These are phyloP conservation scores for Phytopythium chamaehyphon DNA, from an alignment of 352 stramenopile species.

Conservation along the genomic window DNA sequence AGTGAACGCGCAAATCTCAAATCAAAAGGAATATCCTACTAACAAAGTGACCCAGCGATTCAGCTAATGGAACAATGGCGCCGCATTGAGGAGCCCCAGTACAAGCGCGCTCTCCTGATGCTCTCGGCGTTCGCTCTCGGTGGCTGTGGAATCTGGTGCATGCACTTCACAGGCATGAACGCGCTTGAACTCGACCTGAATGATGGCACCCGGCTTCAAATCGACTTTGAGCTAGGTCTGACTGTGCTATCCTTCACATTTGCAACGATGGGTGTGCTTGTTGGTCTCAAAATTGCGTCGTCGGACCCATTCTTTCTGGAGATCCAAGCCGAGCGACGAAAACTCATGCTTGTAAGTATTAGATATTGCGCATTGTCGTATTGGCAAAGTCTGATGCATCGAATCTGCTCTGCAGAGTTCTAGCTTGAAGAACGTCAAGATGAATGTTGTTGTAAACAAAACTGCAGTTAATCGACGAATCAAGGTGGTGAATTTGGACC, in stretches of 20 bases:
- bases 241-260: constrained; percentile 41
- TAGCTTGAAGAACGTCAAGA: constrained; percentile 33
- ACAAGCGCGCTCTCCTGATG: constrained; percentile 24
- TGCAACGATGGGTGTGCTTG: constrained; percentile 27
- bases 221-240: constrained; percentile 36
- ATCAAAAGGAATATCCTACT: background rate
- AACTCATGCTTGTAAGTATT: constrained; percentile 18
- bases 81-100: constrained; percentile 4
- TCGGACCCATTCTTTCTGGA: constrained; percentile 43
- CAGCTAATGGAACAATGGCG: constrained; percentile 53
- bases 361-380: constrained; percentile 20
- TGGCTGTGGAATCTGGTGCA: constrained; percentile 46
- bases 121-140: constrained; percentile 24
- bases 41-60: constrained; percentile 18
- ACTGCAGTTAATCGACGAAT: constrained; percentile 22
- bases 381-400: no score
- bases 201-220: constrained; percentile 14
- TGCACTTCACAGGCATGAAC: constrained; percentile 51
- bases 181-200: constrained; percentile 16
- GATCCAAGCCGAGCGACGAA: constrained; percentile 24
- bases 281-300: constrained; percentile 33
- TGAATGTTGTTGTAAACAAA: constrained; percentile 33
- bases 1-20: constrained; percentile 3
- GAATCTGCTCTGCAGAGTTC: constrained; percentile 10
- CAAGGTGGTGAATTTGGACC: constrained; percentile 11